These are phyloP conservation scores for Oenanthe javanica DNA, from an alignment of 140 eudicot species.

Conservation along the genomic window DNA sequence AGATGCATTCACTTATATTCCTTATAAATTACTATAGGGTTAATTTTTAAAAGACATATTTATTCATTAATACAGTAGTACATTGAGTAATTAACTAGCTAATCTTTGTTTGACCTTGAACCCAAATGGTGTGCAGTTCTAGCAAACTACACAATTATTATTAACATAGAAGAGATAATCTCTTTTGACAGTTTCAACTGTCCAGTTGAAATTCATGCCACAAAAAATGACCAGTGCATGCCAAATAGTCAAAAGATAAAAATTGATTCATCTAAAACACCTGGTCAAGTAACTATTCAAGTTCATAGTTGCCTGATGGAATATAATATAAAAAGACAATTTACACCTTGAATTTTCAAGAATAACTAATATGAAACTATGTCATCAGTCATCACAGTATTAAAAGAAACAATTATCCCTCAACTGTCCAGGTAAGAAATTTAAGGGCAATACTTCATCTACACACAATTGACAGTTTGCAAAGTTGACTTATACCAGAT, in stretches of 20 bases:
- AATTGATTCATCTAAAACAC: not conserved
- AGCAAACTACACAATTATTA: not conserved
- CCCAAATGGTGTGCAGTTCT: not conserved
- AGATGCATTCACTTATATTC: not conserved
- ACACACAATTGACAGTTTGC: not conserved
- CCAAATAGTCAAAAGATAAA: not conserved
- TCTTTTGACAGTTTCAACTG: not conserved
- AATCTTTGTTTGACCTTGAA: constrained; percentile 1
- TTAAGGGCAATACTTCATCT: not conserved
- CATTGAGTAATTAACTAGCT: not conserved
- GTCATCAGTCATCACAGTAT: not conserved
- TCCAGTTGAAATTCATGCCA: not conserved
- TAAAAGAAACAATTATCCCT: not conserved
- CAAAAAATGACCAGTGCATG: not conserved
- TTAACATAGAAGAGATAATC: not conserved
- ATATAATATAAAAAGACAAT: not conserved
- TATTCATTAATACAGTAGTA: not conserved
- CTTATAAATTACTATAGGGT: not conserved
- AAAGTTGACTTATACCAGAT: not conserved
- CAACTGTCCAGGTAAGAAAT: not conserved
- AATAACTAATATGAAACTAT: not conserved
- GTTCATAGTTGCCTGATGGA: not conserved
- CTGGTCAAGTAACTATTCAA: not conserved
- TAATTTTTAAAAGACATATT: not conserved
- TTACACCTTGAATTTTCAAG: not conserved